A percentile compares a stretch with the other conserved stretches of the same genome.
Conservation (phyloP, 192 early-diverging fungal species). For the Kickxella alabastrina region DNA sequence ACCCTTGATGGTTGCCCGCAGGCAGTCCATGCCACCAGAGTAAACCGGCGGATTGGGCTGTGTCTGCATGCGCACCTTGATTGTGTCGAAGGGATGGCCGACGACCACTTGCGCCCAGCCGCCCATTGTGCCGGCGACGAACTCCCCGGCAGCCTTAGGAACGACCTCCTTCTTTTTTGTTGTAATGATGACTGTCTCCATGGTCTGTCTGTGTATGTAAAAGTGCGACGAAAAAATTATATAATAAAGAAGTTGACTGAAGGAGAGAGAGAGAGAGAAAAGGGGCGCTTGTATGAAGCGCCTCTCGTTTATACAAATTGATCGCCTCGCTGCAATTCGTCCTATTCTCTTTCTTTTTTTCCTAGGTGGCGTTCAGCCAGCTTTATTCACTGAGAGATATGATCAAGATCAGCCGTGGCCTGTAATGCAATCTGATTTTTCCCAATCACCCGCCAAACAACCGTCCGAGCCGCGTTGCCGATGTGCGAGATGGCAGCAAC, state of each 20-base stretch:
- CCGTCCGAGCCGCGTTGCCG: no score
- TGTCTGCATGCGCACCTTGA: constrained; percentile 78
- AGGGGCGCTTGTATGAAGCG: neutral
- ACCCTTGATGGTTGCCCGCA: constrained; percentile 73
- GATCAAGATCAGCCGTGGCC: no score
- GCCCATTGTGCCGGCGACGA: constrained; percentile 52
- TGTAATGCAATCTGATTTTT: no score
- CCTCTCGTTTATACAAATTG: neutral
- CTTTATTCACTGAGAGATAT: no score
- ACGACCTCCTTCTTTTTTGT: constrained; percentile 26
- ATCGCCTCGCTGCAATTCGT: neutral
- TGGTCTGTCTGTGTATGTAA: neutral
- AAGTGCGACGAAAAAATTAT: neutral
- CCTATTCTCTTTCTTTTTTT: constrained; percentile 1
- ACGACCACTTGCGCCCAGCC: constrained; percentile 65
- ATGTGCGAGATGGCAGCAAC: no score
- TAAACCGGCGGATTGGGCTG: constrained; percentile 59
- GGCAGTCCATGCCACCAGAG: constrained; percentile 77
- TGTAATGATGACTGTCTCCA: constrained; percentile 34
- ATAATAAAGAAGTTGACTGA: neutral
- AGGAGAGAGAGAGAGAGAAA: neutral
- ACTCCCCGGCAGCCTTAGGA: constrained; percentile 42
- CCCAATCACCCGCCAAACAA: no score
- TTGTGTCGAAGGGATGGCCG: constrained; percentile 84
- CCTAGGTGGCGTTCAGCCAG: no score